Conservation (phyloP, 441 rosid genomes). For the Corymbia calophylla region DNA sequence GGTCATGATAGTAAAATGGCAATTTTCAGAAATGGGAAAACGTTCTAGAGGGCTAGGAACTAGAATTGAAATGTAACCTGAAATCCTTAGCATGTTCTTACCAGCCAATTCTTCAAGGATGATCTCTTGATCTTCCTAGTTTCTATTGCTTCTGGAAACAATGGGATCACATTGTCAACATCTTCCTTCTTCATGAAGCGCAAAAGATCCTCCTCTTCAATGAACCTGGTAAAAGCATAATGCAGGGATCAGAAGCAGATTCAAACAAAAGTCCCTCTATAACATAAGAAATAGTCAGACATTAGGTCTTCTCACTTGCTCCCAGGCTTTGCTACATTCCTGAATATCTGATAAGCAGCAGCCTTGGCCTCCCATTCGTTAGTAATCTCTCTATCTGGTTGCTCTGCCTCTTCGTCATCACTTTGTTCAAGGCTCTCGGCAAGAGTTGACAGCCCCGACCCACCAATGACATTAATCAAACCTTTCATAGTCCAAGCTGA, state of each 20-base stretch:
- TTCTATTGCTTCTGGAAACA: constrained; percentile 31
- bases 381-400: background rate
- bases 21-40: background rate
- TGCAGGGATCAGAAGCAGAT: background rate
- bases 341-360: background rate
- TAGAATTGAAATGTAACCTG: background rate
- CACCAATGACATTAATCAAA: background rate
- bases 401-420: background rate
- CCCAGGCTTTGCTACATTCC: background rate
- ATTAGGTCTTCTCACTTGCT: background rate
- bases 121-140: constrained; percentile 30
- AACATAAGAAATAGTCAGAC: background rate
- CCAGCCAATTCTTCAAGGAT: constrained; percentile 37
- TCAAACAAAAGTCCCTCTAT: background rate
- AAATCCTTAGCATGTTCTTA: background rate
- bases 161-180: constrained; percentile 18
- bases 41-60: background rate
- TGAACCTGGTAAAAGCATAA: constrained; percentile 12
- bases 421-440: background rate
- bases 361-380: background rate
- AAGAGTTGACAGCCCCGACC: constrained; percentile 10
- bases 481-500: constrained; percentile 6
- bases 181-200: constrained; percentile 32
- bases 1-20: background rate
- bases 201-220: constrained; percentile 38